These are phyloP conservation scores for Sporothrix schenckii DNA, from an alignment of 2,329 filamentous ascomycete species.

Conservation along the genomic window DNA sequence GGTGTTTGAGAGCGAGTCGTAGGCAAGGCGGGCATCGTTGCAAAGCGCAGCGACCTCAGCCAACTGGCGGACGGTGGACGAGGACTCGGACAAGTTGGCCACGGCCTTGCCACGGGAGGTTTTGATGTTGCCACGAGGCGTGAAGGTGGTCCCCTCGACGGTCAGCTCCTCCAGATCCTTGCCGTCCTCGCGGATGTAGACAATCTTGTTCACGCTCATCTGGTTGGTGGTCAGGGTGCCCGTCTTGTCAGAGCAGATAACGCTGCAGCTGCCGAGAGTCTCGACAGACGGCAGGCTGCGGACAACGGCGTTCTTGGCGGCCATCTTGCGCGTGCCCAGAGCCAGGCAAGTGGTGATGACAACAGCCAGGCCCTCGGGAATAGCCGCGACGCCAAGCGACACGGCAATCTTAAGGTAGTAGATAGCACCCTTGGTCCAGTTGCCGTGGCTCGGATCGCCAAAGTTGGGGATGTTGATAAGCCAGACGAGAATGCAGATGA, in stretches of 20 bases:
- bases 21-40: conserved; percentile 83
- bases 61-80: conserved; percentile 78
- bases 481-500: conserved; percentile 96
- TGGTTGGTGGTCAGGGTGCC: conserved; percentile 98
- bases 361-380: conserved; percentile 94
- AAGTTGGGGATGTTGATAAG: conserved; percentile 98
- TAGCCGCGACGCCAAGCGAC: conserved; percentile 94
- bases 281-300: conserved; percentile 95
- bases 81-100: conserved; percentile 69
- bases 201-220: conserved; percentile 96
- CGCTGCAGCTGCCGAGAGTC: conserved; percentile 96
- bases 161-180: conserved; percentile 80
- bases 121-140: conserved; percentile 73
- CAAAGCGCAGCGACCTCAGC: conserved; percentile 73
- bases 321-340: conserved; percentile 97
- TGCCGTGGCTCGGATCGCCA: conserved; percentile 88
- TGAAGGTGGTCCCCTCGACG: conserved; percentile 90
- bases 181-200: conserved; percentile 76
- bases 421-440: conserved; percentile 94
- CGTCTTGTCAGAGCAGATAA: conserved; percentile 99
- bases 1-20: conserved; percentile 72
- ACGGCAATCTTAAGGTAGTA: conserved; percentile 99
- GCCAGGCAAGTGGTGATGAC: conserved; percentile 99
- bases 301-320: conserved; percentile 95
- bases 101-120: conserved; percentile 68